Evolutionary conservation across 352 stramenopile species (phyloP).

Genomic region (Phytophthora rubi): DNA sequence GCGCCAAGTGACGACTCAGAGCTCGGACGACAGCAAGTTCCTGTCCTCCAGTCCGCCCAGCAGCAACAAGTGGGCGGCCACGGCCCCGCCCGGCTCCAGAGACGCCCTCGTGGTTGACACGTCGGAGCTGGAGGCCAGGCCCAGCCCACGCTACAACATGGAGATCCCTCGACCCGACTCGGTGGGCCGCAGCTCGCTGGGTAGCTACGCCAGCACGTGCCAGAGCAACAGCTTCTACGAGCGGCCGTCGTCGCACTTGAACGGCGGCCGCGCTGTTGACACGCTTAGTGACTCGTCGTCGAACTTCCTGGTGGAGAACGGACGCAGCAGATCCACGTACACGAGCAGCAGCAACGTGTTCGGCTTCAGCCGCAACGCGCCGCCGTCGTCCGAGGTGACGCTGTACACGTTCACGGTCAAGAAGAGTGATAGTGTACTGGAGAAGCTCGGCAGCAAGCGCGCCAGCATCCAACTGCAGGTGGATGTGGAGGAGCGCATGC

Average conservation of each 20-base stretch:
- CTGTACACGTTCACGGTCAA: conserved; percentile 89
- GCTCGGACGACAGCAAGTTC: conserved; percentile 27
- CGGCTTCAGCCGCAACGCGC: conserved; percentile 59
- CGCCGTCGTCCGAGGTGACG: conserved; percentile 70
- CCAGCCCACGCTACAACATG: conserved; percentile 58
- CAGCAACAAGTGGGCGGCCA: conserved; percentile 21
- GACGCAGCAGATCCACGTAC: conserved; percentile 68
- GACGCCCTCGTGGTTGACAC: conserved; percentile 26
- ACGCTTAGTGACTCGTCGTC: conserved; percentile 31
- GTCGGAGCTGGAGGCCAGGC: conserved; percentile 5
- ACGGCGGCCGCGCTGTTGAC: conserved; percentile 35
- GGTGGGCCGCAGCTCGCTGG: conserved; percentile 49
- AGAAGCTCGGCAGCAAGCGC: conserved; percentile 84
- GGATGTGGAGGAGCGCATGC: conserved; percentile 82
- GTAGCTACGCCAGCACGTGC: conserved; percentile 36
- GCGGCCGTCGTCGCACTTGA: conserved; percentile 32
- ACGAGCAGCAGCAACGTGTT: conserved; percentile 72
- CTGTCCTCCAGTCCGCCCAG: conserved; percentile 15
- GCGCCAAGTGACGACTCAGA: conserved; percentile 25
- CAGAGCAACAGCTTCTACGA: conserved; percentile 48
- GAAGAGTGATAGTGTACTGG: conserved; percentile 84
- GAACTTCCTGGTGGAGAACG: conserved; percentile 70
- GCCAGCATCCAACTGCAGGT: conserved; percentile 85
- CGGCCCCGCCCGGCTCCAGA: conserved; percentile 21
- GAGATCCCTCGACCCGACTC: conserved; percentile 60